Base-by-base conservation (phyloP, 106 monocot genomes). In the Allium sativum region DNA sequence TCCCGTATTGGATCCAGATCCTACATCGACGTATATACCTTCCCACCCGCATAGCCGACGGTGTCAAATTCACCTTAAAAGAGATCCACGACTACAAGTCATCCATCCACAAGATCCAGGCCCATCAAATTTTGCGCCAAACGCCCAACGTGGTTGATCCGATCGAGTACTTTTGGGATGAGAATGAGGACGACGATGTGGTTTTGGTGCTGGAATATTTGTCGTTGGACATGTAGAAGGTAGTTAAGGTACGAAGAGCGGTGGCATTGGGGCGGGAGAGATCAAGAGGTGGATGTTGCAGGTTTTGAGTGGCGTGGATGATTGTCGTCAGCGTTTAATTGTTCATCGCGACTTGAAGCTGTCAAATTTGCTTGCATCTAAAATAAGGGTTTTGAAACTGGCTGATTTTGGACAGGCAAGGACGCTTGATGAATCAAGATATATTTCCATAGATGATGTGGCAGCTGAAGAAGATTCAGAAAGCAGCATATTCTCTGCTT, bases 11-110 rank as follows among this genome's bases (percentile, higher is more conserved):
- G 90, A 54, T 90, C 90, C 64, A 90, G 95, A 21, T 69, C 95
- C 17, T 96, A 96, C 82, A 72, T 90, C 71, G 90, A 90, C 77
- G 95, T 96, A 20, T n/a, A n/a, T 96, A 96, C 77, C 84, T 81
- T 20, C 87, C 48, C 52, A 86, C 84, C 56, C 86, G 95, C 42
- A 69, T 60, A 59, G 79, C 90, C 66, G 90, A 90, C 67, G 79
- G 70, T 45, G 63, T 77, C 19, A 5, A 42, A 18, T 90, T 96
- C 40, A 90, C 95, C 46, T 84, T 96, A 19, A 96, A 96, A 68
- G 95, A 96, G 73, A 73, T 96, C 64, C 95, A 90, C 73, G 95
- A 90, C 67, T 72, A 79, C 56, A 76, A 76, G 76, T 87, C 87
- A 71, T 61, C 92, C 15, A 61, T 83, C 59, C 77, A 87, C 48